Evolutionary conservation across 208 protist genomes (phyloP).

Genomic region (Balamuthia mandrillaris): DNA sequence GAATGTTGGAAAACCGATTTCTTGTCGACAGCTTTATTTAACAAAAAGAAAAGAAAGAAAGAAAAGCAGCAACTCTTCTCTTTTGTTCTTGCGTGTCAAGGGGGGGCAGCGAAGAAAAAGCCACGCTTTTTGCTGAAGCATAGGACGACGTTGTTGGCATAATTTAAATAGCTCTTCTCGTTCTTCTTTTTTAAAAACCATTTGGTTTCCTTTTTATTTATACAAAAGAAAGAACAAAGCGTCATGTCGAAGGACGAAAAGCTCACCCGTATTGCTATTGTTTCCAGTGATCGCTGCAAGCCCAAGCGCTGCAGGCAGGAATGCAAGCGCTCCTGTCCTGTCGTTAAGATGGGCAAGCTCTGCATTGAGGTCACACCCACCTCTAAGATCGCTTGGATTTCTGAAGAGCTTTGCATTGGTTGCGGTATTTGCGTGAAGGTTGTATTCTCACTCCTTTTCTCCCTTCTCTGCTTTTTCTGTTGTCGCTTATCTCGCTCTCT

Average conservation of each 20-base stretch:
- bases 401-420: constrained; percentile 99
- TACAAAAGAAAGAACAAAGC: too few species aligned
- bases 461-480: not conserved
- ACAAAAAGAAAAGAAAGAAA: too few species aligned
- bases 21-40: too few species aligned
- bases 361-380: constrained; percentile 98
- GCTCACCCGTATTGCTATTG: constrained; percentile 98
- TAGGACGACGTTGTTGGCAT: too few species aligned
- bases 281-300: constrained; percentile 97
- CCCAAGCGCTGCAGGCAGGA: constrained; percentile 98
- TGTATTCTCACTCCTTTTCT: not conserved
- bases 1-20: too few species aligned
- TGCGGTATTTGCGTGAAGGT: constrained; percentile 98
- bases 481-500: not conserved
- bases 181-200: too few species aligned
- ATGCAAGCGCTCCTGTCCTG: constrained; percentile 97
- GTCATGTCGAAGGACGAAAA: constrained; percentile 78
- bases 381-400: constrained; percentile 91
- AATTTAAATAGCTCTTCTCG: too few species aligned
- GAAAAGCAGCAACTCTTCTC: too few species aligned
- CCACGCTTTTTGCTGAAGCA: too few species aligned
- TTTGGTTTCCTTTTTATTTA: too few species aligned
- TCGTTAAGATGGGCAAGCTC: constrained; percentile 93
- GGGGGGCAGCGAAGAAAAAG: too few species aligned
- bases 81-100: too few species aligned